Percentiles rank a stretch among this genome's conserved stretches.
Evolutionary conservation across 441 rosid species (phyloP).

Genomic region (Syzygium malaccense): DNA sequence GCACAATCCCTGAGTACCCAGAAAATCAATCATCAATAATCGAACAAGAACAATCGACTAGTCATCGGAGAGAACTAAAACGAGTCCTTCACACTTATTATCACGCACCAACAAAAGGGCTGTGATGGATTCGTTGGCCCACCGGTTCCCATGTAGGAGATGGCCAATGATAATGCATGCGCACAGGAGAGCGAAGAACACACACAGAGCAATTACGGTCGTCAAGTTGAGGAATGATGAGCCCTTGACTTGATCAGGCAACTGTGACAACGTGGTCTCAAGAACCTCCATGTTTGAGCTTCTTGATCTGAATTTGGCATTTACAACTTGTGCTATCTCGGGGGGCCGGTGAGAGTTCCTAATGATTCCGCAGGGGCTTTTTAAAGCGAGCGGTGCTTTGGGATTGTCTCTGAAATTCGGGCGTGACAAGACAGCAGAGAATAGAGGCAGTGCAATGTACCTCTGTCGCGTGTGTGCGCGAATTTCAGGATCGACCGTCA

Average conservation of each 20-base stretch:
- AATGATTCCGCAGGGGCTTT: constrained; percentile 9
- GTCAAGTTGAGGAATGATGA: constrained; percentile 25
- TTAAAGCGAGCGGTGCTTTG: no score
- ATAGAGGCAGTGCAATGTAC: neutral
- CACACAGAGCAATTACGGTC: constrained; percentile 42
- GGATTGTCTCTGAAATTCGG: neutral
- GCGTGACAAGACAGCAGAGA: neutral
- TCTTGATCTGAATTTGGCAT: neutral
- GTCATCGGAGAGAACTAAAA: neutral
- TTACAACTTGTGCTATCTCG: neutral
- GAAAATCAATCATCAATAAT: neutral
- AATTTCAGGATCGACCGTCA: neutral
- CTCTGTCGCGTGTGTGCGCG: neutral
- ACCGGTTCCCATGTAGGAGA: constrained; percentile 56
- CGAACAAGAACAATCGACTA: neutral
- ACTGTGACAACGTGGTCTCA: constrained; percentile 11
- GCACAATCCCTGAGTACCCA: constrained; percentile 36
- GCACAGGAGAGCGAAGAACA: constrained; percentile 58
- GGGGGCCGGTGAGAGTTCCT: neutral
- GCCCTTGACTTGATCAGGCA: constrained; percentile 2
- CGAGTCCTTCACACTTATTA: neutral
- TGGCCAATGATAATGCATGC: constrained; percentile 57
- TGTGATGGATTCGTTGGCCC: constrained; percentile 67
- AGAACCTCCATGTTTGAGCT: constrained; percentile 20
- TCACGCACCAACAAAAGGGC: constrained; percentile 48